Percentiles rank a stretch among this genome's conserved stretches.
Evolutionary conservation across 257 asterid genomes (phyloP).

Genomic region (Hygrophila difformis): DNA sequence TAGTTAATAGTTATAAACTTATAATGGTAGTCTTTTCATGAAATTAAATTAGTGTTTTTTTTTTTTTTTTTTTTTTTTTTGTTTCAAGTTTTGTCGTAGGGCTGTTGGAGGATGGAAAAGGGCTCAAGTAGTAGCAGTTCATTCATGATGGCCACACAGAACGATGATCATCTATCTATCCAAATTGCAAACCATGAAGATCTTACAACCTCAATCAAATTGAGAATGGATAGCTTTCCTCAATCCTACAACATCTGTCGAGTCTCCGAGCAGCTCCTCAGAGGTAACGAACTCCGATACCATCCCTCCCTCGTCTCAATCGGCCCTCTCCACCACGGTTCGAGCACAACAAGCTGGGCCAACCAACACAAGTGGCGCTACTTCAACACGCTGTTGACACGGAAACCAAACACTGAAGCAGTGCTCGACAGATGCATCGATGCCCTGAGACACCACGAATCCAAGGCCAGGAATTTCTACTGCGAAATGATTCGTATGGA

Average conservation of each 20-base stretch:
- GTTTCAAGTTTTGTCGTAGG: no score
- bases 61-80: no score
- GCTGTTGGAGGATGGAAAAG: no score
- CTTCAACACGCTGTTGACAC: conserved; percentile 26
- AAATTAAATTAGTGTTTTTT: no score
- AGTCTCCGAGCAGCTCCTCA: conserved; percentile 20
- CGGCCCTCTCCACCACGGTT: conserved; percentile 46
- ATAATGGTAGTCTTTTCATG: no score
- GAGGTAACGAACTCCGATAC: conserved; percentile 19
- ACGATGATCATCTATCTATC: conserved; percentile 22
- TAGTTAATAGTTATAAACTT: no score
- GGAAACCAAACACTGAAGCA: conserved; percentile 25
- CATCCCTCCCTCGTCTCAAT: conserved; percentile 35
- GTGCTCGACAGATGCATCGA: conserved; percentile 30
- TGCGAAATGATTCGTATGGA: conserved; percentile 22
- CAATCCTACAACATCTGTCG: conserved; percentile 18
- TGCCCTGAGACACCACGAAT: conserved; percentile 25
- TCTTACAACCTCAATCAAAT: conserved; percentile 34
- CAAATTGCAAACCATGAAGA: conserved; percentile 21
- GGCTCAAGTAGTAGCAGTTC: no score
- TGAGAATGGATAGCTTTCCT: conserved; percentile 30
- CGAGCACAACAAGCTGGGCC: no score
- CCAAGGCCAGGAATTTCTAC: conserved; percentile 36
- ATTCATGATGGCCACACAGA: no score
- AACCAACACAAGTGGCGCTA: conserved; percentile 36